A percentile compares a stretch with the other conserved stretches of the same genome.
Evolutionary conservation across 2,329 filamentous ascomycete genomes (phyloP).

Genomic region (Colletotrichum endophyticum): DNA sequence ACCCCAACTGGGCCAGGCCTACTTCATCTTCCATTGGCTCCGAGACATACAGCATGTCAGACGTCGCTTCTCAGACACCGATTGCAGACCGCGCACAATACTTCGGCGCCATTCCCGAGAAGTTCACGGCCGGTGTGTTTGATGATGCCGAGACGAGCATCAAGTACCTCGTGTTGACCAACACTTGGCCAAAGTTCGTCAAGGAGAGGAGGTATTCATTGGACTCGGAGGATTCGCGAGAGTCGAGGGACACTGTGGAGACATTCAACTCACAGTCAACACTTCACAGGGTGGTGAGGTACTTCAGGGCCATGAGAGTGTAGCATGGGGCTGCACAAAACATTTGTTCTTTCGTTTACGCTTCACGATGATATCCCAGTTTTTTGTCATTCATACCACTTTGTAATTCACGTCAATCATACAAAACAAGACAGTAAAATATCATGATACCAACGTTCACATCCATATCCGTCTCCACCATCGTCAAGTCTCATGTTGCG

Average conservation of each 20-base stretch:
- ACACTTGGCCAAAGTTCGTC: constrained; percentile 35
- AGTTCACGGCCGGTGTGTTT: constrained; percentile 53
- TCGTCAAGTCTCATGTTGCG: not conserved
- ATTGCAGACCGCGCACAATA: constrained; percentile 4
- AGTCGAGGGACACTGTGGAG: constrained; percentile 7
- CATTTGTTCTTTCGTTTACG: not conserved
- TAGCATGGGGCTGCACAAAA: not conserved
- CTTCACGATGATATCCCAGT: not conserved
- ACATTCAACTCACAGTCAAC: constrained; percentile 3
- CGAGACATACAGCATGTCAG: not conserved
- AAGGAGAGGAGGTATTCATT: constrained; percentile 19
- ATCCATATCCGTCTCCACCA: not conserved
- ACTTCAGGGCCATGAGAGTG: constrained; percentile 1
- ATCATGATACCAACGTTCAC: not conserved
- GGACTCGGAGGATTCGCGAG: constrained; percentile 17
- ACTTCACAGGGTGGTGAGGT: constrained; percentile 1
- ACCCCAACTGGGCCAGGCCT: not conserved
- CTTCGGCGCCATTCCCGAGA: constrained; percentile 36
- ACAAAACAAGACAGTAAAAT: not conserved
- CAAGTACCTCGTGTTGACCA: constrained; percentile 52
- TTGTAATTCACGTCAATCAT: not conserved
- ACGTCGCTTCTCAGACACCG: not conserved
- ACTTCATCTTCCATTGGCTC: not conserved
- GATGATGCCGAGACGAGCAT: constrained; percentile 59
- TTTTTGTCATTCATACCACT: not conserved